Evolutionary conservation across 352 stramenopile species (phyloP).

Genomic region (Lagenidium sp.): DNA sequence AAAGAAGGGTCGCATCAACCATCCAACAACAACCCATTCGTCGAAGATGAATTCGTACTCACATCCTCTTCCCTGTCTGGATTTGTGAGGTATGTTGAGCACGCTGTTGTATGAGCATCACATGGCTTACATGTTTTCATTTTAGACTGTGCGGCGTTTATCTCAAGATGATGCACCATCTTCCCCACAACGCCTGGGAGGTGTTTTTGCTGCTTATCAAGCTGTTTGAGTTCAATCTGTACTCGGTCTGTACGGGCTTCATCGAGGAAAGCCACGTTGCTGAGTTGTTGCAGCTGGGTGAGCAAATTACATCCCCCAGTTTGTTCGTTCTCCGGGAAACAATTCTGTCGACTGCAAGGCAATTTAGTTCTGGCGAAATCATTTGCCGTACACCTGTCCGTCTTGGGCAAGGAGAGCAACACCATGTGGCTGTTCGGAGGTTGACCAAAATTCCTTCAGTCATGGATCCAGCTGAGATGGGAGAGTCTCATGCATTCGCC

Average conservation of each 20-base stretch:
- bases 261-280: slow-evolving; percentile 28
- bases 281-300: slow-evolving; percentile 27
- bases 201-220: slow-evolving; percentile 62
- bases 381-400: too few relatives aligned
- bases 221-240: slow-evolving; percentile 75
- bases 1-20: too few relatives aligned
- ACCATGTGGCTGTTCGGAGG: slow-evolving; percentile 36
- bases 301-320: background rate
- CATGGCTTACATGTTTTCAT: background rate
- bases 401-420: slow-evolving; percentile 1
- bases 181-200: slow-evolving; percentile 65
- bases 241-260: slow-evolving; percentile 67
- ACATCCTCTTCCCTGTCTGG: slow-evolving; percentile 63
- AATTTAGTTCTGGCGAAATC: slow-evolving; percentile 9
- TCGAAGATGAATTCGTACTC: slow-evolving; percentile 51
- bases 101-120: background rate
- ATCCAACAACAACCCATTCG: background rate
- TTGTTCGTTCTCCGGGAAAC: slow-evolving; percentile 6
- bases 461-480: slow-evolving; percentile 41
- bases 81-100: slow-evolving; percentile 47
- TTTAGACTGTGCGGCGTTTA: slow-evolving; percentile 71
- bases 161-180: slow-evolving; percentile 82
- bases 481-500: slow-evolving; percentile 47
- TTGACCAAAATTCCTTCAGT: slow-evolving; percentile 30
- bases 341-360: slow-evolving; percentile 2